Conservation (phyloP, 768 basidiomycete genomes). For the Suillus ampliporus region DNA sequence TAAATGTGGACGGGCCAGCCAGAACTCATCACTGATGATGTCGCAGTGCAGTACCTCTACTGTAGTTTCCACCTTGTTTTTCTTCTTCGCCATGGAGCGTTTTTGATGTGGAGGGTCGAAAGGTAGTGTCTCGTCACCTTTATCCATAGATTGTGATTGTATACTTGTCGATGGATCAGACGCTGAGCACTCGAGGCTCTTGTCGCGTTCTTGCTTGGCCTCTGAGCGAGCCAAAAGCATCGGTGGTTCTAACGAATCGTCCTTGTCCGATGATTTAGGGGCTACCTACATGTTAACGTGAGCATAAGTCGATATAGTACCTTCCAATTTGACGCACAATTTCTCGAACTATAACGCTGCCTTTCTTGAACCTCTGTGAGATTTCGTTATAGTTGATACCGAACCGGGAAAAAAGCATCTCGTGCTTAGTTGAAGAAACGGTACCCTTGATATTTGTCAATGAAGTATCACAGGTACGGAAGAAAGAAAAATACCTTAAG, state of each 20-base stretch:
- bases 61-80: constrained; percentile 44
- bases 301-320: not conserved
- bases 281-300: not conserved
- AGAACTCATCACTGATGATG: constrained; percentile 83
- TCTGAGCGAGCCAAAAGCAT: too few relatives aligned
- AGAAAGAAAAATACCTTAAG: constrained; percentile 58
- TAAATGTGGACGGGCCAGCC: constrained; percentile 64
- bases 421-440: constrained; percentile 87
- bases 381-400: constrained; percentile 87
- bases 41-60: constrained; percentile 79
- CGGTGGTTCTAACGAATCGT: not conserved
- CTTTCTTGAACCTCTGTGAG: constrained; percentile 77
- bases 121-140: not conserved
- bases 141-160: not conserved
- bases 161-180: not conserved
- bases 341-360: constrained; percentile 80
- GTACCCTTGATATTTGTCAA: constrained; percentile 67
- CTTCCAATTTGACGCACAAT: constrained; percentile 41
- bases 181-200: not conserved
- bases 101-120: not conserved
- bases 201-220: not conserved
- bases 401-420: constrained; percentile 84
- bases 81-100: constrained; percentile 33
- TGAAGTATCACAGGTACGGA: not conserved
- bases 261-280: not conserved